Evolutionary conservation across 2,329 filamentous ascomycete species (phyloP), one percentile per base, ranked within the genome.

Genomic region (Apiospora kogelbergensis): DNA sequence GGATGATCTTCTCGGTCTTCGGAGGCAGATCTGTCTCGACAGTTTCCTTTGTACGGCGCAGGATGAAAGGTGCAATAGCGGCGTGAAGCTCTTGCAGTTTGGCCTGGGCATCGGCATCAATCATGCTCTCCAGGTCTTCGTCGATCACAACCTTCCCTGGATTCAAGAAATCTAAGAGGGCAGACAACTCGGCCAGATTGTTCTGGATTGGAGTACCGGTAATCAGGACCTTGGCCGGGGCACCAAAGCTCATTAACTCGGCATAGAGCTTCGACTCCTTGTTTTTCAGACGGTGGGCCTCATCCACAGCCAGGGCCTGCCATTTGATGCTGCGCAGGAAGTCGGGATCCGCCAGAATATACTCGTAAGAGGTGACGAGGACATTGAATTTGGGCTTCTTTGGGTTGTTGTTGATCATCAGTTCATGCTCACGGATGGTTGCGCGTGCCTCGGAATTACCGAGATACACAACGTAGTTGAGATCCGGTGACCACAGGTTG

Each of bases 1-100:
- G 94, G 78, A 99, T 97, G 73, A 99, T 99, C 84, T 98, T 99
- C 80, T 99, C 96, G 0, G 94, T 97, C 84, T 99, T 99, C 0
- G 95, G 94, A 15, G 96, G 96, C 33, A 99, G 84, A 74, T 99
- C 96, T 26, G 95, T 97, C 79, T 98, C 96, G 9, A 99, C 97
- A 68, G 96, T 98, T 78, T 97, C 93, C 81, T 99, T 99, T 22
- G 96, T 98, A 66, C 96, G 92, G 46, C 96, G 93, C 67, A 99
- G 86, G 84, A 99, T 98, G 78, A 93, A 98, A 2, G 96, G 96
- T 24, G 95, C 92, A 74, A 99, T 97, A 30, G 93, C 89, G 67
- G 89, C 89, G 69, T 96, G 97, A 48, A 99, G 87, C 69, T 94
- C 90, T 68, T 92, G 90, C 46, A 99, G 89, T 81, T 98, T 97